A percentile compares a stretch with the other conserved stretches of the same genome.
These are phyloP conservation scores for Cercophora newfieldiana DNA, from an alignment of 495 filamentous ascomycete genomes.

Conservation along the genomic window DNA sequence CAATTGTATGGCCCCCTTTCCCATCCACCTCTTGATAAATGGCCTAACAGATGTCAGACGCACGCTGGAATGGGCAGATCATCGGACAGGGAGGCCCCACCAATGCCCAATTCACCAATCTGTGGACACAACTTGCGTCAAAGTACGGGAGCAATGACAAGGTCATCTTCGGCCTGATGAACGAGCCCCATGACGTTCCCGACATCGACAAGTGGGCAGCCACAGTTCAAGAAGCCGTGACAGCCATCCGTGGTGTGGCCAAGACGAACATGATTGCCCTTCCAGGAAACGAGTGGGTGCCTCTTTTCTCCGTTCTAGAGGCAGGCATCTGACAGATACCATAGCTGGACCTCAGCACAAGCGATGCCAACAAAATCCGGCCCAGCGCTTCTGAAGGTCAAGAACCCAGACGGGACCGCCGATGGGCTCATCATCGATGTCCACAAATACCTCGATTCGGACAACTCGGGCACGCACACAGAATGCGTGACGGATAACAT, in stretches of 20 bases:
- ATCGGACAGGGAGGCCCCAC: conserved; percentile 58
- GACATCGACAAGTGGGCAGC: conserved; percentile 52
- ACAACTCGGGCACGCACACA: conserved; percentile 53
- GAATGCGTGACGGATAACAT: conserved; percentile 53
- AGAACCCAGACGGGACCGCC: conserved; percentile 50
- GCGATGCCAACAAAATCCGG: conserved; percentile 47
- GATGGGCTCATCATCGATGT: conserved; percentile 56
- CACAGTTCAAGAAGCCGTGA: conserved; percentile 55
- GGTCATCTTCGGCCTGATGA: conserved; percentile 58
- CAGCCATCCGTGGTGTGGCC: conserved; percentile 55
- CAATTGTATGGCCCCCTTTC: conserved; percentile 42
- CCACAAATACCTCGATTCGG: conserved; percentile 53
- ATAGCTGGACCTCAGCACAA: conserved; percentile 44
- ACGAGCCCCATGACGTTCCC: conserved; percentile 46
- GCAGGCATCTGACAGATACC: not conserved
- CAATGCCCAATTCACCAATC: conserved; percentile 49
- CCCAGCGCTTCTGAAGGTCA: conserved; percentile 46
- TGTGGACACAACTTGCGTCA: conserved; percentile 56
- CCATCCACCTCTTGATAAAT: not conserved
- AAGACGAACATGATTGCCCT: conserved; percentile 51
- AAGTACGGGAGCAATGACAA: conserved; percentile 49
- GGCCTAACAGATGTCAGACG: conserved; percentile 32
- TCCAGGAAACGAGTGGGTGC: conserved; percentile 39
- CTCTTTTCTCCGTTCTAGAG: no score
- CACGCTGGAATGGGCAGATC: conserved; percentile 56